These are phyloP conservation scores for Phyllosticta paracitricarpa DNA, from an alignment of 2,329 filamentous ascomycete species.

Conservation along the genomic window DNA sequence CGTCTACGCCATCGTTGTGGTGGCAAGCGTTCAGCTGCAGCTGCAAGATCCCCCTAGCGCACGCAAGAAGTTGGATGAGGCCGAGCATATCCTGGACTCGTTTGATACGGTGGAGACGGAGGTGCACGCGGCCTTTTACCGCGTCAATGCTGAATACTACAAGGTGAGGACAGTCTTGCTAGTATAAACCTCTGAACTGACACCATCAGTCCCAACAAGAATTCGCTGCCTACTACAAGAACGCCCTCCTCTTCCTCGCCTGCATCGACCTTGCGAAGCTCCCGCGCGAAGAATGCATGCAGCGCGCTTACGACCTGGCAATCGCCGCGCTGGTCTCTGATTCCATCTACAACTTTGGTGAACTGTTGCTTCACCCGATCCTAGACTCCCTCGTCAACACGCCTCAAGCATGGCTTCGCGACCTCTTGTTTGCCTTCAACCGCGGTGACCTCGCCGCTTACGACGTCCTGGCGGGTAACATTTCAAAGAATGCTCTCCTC, in stretches of 20 bases:
- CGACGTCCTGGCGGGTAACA: conserved; percentile 70
- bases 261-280: conserved; percentile 80
- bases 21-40: conserved; percentile 76
- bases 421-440: conserved; percentile 97
- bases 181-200: conserved; percentile 1
- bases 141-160: conserved; percentile 90
- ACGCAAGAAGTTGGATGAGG: conserved; percentile 74
- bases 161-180: conserved; percentile 41
- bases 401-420: conserved; percentile 76
- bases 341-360: conserved; percentile 98
- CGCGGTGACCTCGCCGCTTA: conserved; percentile 84
- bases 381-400: conserved; percentile 71
- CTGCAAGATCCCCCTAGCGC: conserved; percentile 72
- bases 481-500: conserved; percentile 70
- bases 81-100: conserved; percentile 76
- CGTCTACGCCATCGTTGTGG: conserved; percentile 85
- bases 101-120: conserved; percentile 94
- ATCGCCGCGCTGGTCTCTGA: conserved; percentile 88
- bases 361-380: conserved; percentile 94
- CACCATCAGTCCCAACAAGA: conserved; percentile 60
- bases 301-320: conserved; percentile 82
- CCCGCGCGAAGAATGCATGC: conserved; percentile 62
- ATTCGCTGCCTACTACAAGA: conserved; percentile 95
- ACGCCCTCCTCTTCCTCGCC: conserved; percentile 91
- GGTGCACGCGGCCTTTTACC: conserved; percentile 94